A percentile compares a stretch with the other conserved stretches of the same genome.
These are phyloP conservation scores for Pseudoscleropodium purum DNA, from an alignment of 225 moss, liverwort and hornwort species.

Conservation along the genomic window DNA sequence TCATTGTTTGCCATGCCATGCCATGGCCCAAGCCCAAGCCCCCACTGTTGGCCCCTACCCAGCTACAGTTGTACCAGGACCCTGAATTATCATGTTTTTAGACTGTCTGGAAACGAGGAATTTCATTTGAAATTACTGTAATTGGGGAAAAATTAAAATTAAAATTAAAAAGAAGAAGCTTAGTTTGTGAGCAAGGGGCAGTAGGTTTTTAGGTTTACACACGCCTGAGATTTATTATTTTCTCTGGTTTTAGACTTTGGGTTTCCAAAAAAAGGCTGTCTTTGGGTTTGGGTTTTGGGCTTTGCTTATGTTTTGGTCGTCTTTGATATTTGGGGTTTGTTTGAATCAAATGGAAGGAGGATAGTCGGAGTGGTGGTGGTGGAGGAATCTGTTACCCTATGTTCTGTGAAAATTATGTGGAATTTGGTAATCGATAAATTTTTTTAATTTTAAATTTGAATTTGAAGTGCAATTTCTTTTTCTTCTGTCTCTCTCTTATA, in stretches of 20 bases:
- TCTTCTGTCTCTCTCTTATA: background rate
- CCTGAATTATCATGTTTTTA: background rate
- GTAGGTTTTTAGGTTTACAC: background rate
- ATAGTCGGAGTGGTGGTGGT: background rate
- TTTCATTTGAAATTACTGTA: background rate
- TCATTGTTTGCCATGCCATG: background rate
- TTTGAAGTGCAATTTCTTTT: background rate
- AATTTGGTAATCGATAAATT: too few relatives aligned
- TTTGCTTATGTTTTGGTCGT: background rate
- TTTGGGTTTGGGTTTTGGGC: background rate
- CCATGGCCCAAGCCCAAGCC: background rate
- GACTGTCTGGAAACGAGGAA: background rate
- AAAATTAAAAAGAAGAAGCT: background rate
- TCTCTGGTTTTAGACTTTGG: background rate
- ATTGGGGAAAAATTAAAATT: too few relatives aligned
- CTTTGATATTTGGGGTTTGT: background rate
- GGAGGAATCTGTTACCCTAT: background rate
- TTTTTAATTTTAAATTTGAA: background rate
- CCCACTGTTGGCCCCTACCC: background rate
- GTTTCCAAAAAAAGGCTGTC: background rate
- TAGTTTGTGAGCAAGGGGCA: background rate
- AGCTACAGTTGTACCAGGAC: background rate
- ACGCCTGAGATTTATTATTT: too few relatives aligned
- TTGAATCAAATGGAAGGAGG: background rate
- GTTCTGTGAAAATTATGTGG: background rate